Evolutionary conservation across 179 eudicot species (phyloP), one percentile per base, ranked within the genome.

Genomic region (Corrigiola litoralis): DNA sequence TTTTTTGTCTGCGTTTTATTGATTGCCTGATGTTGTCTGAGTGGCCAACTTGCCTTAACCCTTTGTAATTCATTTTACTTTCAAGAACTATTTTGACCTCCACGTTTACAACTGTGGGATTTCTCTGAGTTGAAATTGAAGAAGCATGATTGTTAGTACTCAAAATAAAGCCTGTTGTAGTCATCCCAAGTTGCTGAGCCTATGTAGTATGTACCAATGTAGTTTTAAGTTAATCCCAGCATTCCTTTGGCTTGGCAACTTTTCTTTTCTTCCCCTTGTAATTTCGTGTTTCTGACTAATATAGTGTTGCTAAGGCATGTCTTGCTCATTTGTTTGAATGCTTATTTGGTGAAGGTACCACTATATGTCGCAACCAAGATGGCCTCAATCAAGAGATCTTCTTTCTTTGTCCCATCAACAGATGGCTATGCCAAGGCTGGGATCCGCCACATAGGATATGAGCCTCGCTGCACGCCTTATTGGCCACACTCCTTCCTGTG

Each of bases 401-500:
- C 94, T 61, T 88, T 86, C 82, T 73, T 91, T 5, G 90, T 90
- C 14, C 97, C 97, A 63, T 90, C 97, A 44, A 75, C 85, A 4
- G 87, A 85, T 14, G 86, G 81, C 9, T 90, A 90, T 72, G 95
- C 92, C 23, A 82, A 70, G 77, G 95, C 88, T n/a, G 92, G 82
- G 16, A 60, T 88, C 54, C 74, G 82, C 54, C 84, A 87, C 87
- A 83, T 91, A 37, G 97, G 97, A 37, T 85, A 91, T 25, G 97
- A 86, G 76, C 89, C 90, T n/a, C 82, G 87, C 3, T 88, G 97
- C 84, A 91, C 87, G 1, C 97, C 97, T n/a, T 83, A 91, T 77
- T 92, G 98, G 98, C 96, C 96, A 10, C 98, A 92, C 73, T 78
- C 96, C 27, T 60, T 90, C 38, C 44, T 90, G 6, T 90, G 98